Evolutionary conservation across 805 yeast species (phyloP).

Genomic region (Phaffomyces opuntiae): DNA sequence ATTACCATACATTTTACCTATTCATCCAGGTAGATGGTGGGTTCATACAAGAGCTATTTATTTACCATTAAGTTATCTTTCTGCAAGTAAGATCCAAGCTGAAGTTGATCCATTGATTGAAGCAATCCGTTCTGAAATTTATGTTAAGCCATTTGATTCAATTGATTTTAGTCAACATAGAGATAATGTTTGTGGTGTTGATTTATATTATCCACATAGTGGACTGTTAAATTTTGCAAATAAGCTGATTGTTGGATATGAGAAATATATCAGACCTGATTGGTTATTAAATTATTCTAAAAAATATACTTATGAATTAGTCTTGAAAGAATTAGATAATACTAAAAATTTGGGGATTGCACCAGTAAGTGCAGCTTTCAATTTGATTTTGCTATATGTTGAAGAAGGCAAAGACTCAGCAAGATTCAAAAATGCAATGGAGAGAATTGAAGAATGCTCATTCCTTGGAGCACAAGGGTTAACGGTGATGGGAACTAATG

Average conservation of each 20-base stretch:
- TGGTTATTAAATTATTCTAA: conserved; percentile 56
- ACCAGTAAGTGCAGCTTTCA: conserved; percentile 86
- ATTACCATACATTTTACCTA: conserved; percentile 70
- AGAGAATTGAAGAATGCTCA: conserved; percentile 65
- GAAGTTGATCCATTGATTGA: conserved; percentile 55
- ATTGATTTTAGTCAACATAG: conserved; percentile 69
- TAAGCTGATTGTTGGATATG: conserved; percentile 53
- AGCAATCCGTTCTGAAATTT: conserved; percentile 75
- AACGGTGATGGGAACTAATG: conserved; percentile 95
- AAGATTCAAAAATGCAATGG: conserved; percentile 46
- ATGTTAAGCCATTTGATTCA: conserved; percentile 49
- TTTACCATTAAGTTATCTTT: conserved; percentile 76
- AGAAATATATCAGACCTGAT: conserved; percentile 63
- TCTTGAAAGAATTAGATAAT: conserved; percentile 68
- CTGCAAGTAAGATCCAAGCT: conserved; percentile 48
- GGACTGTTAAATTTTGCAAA: conserved; percentile 56
- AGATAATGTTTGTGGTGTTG: conserved; percentile 85
- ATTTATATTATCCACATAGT: conserved; percentile 91
- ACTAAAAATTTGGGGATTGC: conserved; percentile 85
- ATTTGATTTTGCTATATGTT: conserved; percentile 59
- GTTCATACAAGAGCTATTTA: conserved; percentile 94
- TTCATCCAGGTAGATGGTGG: conserved; percentile 99
- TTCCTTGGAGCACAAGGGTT: conserved; percentile 88
- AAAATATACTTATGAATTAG: conserved; percentile 48
- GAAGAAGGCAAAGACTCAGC: conserved; percentile 68